Base-by-base conservation (phyloP, 2,329 filamentous ascomycete species). In the Fusarium citri region DNA sequence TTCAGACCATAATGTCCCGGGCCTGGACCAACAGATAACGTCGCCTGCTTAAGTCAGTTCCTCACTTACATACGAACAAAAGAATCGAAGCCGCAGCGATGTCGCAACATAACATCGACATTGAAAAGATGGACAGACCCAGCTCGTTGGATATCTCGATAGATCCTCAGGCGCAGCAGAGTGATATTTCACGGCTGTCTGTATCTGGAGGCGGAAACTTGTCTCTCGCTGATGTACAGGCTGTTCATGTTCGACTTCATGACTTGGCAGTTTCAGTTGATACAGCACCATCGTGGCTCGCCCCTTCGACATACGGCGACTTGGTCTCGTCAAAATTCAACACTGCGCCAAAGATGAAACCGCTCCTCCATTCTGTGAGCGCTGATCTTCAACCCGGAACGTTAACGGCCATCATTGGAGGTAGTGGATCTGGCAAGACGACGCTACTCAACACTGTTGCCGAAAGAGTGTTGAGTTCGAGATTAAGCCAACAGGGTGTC, bases 381-480 rank as follows among this genome's bases (percentile, higher is more conserved):
- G 90, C 90, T 4, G 85, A 88, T 25, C 86, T 94, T 76, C 83
- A 84, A 5, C 85, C 87, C 10, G 91, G 92, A 5, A 91, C 88
- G 5, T 78, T 94, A 42, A 93, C 91, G 1, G 92, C 92, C 11
- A 93, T 94, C 55, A 89, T 94, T 60, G 92, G 92, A 12, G 91
- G 91, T 6, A 91, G 89, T 74, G 91, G 92, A 22, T 91, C 88
- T 3, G 91, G 91, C 1, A 94, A 94, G 80, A 92, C 90, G 6
- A 91, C 89, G 0, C 79, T 92, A 60, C 81, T 94, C 34, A 94
- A 93, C 76, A 87, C 89, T 22, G 85, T 94, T 80, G 89, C 92
- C 14, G 88, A 91, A 69, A 86, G 92, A 34, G 88, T 93, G 77
- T 83, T 84, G n/a, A 88, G 86, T 71, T 79, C 82, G 0, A 79